Conservation (phyloP, 1,139 yeast genomes). For the Suhomyces bribrorum region DNA sequence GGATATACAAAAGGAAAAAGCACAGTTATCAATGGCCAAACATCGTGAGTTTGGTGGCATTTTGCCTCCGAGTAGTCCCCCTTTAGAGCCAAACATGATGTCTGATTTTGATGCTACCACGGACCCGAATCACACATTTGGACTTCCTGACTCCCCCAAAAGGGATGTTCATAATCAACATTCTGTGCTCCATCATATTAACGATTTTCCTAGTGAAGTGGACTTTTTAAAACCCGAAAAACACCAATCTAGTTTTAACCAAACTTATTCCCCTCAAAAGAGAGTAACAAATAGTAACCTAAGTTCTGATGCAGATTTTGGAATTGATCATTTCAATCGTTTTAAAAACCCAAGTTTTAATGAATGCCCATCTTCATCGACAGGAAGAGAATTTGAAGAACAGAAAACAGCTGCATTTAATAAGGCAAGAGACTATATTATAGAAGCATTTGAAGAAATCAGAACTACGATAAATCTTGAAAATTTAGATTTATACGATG, state of each 20-base stretch:
- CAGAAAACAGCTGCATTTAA: constrained; percentile 9
- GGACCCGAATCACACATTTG: constrained; percentile 18
- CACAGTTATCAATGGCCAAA: neutral
- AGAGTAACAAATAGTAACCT: constrained; percentile 11
- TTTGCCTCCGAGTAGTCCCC: constrained; percentile 39
- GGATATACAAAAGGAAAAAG: constrained; percentile 14
- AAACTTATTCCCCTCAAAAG: constrained; percentile 14
- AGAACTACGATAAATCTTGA: constrained; percentile 44
- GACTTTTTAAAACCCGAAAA: constrained; percentile 11
- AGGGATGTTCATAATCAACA: constrained; percentile 1
- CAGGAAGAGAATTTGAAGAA: constrained; percentile 15
- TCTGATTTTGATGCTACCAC: constrained; percentile 33
- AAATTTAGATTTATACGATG: constrained; percentile 37
- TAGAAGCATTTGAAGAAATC: constrained; percentile 43
- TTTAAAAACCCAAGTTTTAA: constrained; percentile 32
- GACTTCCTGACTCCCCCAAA: constrained; percentile 32
- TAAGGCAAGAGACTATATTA: constrained; percentile 36
- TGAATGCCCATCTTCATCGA: constrained; percentile 28
- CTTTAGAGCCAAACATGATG: constrained; percentile 22
- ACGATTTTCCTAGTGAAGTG: constrained; percentile 13
- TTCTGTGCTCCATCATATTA: constrained; percentile 1
- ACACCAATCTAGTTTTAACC: constrained; percentile 2
- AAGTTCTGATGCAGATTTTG: constrained; percentile 50
- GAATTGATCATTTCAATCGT: constrained; percentile 47
- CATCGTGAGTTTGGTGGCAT: neutral